A percentile compares a stretch with the other conserved stretches of the same genome.
phyloP scores from a whole-genome alignment of 306 rosid species.

The Senna siamea region DNA sequence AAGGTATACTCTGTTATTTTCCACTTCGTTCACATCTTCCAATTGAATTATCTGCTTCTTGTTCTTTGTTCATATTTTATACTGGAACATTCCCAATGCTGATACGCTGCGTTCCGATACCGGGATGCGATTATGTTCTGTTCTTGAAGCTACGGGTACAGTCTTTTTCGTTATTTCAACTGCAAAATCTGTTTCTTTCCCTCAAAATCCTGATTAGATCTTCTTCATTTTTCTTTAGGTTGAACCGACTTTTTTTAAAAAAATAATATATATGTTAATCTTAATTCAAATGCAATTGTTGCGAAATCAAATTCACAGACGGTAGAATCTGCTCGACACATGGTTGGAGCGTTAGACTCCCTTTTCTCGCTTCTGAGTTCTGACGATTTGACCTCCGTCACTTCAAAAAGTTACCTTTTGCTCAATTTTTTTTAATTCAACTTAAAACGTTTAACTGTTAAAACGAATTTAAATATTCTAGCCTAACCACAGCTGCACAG shows the following conservation, averaged over 20 bases:
- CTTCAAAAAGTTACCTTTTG: constrained; percentile 48
- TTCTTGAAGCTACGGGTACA: neutral
- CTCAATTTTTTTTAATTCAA: neutral
- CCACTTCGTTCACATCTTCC: neutral
- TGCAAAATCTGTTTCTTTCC: neutral
- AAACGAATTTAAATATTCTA: neutral
- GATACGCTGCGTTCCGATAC: neutral
- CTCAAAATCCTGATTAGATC: constrained; percentile 4
- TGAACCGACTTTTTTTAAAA: neutral
- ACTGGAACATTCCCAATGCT: neutral
- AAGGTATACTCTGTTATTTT: constrained; percentile 11
- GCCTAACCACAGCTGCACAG: no score
- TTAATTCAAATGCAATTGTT: neutral
- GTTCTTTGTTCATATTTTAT: neutral
- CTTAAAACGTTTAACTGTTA: neutral
- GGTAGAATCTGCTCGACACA: constrained; percentile 24
- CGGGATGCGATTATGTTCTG: neutral
- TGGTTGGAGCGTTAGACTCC: constrained; percentile 4
- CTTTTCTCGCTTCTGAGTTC: neutral
- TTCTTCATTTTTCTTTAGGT: neutral
- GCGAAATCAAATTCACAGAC: neutral
- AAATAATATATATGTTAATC: neutral
- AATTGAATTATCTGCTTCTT: neutral
- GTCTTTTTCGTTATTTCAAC: neutral
- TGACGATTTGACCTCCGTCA: constrained; percentile 37